A percentile compares a stretch with the other conserved stretches of the same genome.
phyloP scores from a whole-genome alignment of 768 basidiomycete genomes.

The Daedalea quercina region DNA sequence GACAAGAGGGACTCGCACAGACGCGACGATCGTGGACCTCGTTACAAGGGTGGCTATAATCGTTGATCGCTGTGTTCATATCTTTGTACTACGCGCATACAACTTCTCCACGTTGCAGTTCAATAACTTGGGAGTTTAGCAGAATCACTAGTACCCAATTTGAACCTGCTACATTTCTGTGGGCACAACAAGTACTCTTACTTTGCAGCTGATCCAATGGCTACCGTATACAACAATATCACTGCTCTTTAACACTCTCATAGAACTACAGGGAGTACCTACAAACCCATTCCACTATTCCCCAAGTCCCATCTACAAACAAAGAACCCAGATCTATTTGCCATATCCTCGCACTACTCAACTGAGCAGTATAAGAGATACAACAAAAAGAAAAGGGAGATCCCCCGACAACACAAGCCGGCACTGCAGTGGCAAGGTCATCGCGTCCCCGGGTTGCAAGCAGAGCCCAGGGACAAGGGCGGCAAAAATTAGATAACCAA shows the following conservation, averaged over 20 bases:
- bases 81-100: too few relatives aligned
- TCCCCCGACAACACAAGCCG: constrained; percentile 28
- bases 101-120: too few relatives aligned
- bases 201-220: too few relatives aligned
- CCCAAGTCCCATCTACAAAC: too few relatives aligned
- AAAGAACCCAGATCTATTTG: constrained; percentile 5
- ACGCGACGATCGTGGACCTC: constrained; percentile 20
- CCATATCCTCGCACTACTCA: background rate
- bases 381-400: constrained; percentile 11
- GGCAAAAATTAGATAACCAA: constrained; percentile 24
- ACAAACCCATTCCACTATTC: too few relatives aligned
- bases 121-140: too few relatives aligned
- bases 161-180: too few relatives aligned
- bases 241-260: too few relatives aligned
- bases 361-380: background rate
- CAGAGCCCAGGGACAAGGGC: constrained; percentile 24
- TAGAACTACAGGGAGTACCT: too few relatives aligned
- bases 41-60: constrained; percentile 26
- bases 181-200: too few relatives aligned
- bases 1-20: constrained; percentile 6
- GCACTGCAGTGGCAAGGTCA: constrained; percentile 27
- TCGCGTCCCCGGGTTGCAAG: constrained; percentile 24
- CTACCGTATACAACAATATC: too few relatives aligned
- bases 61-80: constrained; percentile 18
- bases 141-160: too few relatives aligned